Evolutionary conservation across 768 basidiomycete genomes (phyloP), one percentile per base, ranked within the genome.

Genomic region (Lepiota venenata): DNA sequence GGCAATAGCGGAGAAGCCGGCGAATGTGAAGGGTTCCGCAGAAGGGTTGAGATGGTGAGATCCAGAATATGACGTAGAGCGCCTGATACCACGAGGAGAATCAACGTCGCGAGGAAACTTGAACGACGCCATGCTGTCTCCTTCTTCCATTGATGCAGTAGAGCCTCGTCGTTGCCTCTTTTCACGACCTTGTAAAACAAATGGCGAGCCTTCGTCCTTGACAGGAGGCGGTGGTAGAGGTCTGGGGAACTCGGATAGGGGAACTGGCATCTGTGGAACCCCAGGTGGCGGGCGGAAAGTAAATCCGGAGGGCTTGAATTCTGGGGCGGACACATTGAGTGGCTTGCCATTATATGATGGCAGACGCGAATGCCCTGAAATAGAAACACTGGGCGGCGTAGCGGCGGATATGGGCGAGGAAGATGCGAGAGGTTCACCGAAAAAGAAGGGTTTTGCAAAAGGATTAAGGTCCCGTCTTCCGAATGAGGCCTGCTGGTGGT

Each of bases 401-500:
- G 58, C 54, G 27, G 42, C 47, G 10, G 57, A 21, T 15, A 27
- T 48, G 15, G 54, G 29, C 3, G 43, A 64, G 41, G 45, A 67
- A 11, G 70, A 66, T 22, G 66, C 64, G 42, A 66, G 69, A 38
- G 62, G 66, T 32, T 70, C 56, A 50, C 88, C 88, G 65, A 93
- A 93, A 8, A 91, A 84, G 59, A 93, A 93, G 0, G 91, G 89
- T 63, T 89, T 90, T 5, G 91, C 91, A 47, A 81, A 76, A 0
- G 91, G 91, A 64, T 93, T 93, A 46, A 91, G 76, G 2, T 77
- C 74, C 35, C 66, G 63, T 48, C 60, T 66, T 35, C 56, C 60
- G 66, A 18, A 65, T 2, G 52, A 65, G 47, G 64, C 55, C 43
- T 60, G 59, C 16, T 64, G 62, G 18, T 55, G 49, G 15, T 57